Percentiles rank a stretch among this genome's conserved stretches.
phyloP scores from a whole-genome alignment of 1,284 basidiomycete species.

The Ceratobasidium sp. region DNA sequence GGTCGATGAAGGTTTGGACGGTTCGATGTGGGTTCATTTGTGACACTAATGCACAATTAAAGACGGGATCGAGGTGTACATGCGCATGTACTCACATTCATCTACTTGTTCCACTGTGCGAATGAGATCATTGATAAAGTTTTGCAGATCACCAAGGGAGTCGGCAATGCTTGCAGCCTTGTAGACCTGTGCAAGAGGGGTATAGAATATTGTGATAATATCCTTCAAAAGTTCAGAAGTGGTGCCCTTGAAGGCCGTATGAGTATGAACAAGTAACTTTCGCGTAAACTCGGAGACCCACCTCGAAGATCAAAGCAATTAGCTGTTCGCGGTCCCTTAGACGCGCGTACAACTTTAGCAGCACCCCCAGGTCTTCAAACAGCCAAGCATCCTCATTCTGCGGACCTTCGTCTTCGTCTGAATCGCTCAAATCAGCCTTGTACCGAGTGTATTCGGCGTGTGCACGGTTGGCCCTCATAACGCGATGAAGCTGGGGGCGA shows the following conservation, averaged over 20 bases:
- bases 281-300: constrained; percentile 55
- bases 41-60: constrained; percentile 65
- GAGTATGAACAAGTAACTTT: neutral
- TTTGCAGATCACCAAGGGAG: constrained; percentile 91
- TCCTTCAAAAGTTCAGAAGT: constrained; percentile 97
- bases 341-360: constrained; percentile 81
- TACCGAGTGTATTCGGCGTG: constrained; percentile 79
- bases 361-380: constrained; percentile 87
- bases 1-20: constrained; percentile 94
- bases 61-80: neutral
- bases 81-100: constrained; percentile 67
- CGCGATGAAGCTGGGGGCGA: constrained; percentile 80
- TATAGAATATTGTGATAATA: constrained; percentile 99
- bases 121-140: constrained; percentile 96
- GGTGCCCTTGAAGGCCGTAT: constrained; percentile 72
- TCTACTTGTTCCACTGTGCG: constrained; percentile 93
- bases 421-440: constrained; percentile 75
- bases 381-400: constrained; percentile 95
- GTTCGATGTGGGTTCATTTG: constrained; percentile 87
- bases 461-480: constrained; percentile 80
- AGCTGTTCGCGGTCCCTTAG: constrained; percentile 93
- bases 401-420: constrained; percentile 93
- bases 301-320: constrained; percentile 95
- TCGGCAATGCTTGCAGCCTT: constrained; percentile 97
- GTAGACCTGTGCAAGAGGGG: constrained; percentile 98